Evolutionary conservation across 2,329 filamentous ascomycete species (phyloP), one percentile per base, ranked within the genome.

Genomic region (Cryphonectria carpinicola): DNA sequence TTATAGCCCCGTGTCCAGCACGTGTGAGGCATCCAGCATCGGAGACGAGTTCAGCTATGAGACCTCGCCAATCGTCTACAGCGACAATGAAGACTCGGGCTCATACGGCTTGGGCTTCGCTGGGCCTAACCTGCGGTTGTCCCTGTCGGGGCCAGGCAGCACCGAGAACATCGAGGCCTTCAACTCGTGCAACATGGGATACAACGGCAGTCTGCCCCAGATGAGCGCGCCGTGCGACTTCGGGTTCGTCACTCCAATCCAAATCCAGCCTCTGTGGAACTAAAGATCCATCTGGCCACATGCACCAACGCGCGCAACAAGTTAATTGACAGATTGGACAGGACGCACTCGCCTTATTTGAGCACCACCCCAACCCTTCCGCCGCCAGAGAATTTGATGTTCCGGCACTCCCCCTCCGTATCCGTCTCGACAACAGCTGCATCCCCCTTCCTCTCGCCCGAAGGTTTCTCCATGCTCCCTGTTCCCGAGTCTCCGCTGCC

Each of bases 231-330:
- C 79, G 78, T 84, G 81, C 82, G 83, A 83, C 80, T 80, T 84
- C 82, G 87, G 87, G 87, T 89, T 89, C 85, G 87, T 89, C 82
- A 84, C 85, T 87, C 87, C 87, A 85, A 83, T 86, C 81, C 86
- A 88, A 85, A 83, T 86, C 81, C 86, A 88, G 82, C 82, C 86
- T 80, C 83, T 88, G 83, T 89, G 86, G 87, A 88, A 85, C 81
- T 89, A 87, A n/a, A n/a, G 82, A 76, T 80, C 79, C 78, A 81
- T 80, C 80, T 76, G 77, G 75, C 78, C 78, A 78, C 79, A 78
- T 78, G 79, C 76, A 70, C 71, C 77, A 76, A 37, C 32, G 80
- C 77, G 81, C 78, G 74, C 74, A 74, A 75, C 81, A 79, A 81
- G 79, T 86, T 81, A 69, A 86, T 88, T 89, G 84, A 88, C 86